These are phyloP conservation scores for Termitomyces sp. DNA, from an alignment of 768 basidiomycete genomes.

Conservation along the genomic window DNA sequence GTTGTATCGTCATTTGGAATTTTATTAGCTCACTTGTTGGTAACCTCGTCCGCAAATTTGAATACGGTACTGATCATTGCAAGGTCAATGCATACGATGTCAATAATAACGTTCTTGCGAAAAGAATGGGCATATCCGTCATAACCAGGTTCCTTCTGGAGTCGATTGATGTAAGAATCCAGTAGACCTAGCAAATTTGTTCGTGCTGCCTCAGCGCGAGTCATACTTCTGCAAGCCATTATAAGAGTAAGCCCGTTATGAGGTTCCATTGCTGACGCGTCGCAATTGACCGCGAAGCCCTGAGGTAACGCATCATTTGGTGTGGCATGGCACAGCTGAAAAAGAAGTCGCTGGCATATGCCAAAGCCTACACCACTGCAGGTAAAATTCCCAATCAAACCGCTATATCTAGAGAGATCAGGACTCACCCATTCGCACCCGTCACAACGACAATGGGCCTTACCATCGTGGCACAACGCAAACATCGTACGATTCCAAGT, in stretches of 20 bases:
- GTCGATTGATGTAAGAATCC: conserved; percentile 47
- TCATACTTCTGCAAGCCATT: conserved; percentile 72
- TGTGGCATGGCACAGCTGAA: conserved; percentile 52
- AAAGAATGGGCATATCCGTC: conserved; percentile 58
- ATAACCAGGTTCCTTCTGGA: conserved; percentile 33
- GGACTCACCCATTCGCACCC: conserved; percentile 62
- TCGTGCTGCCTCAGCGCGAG: conserved; percentile 62
- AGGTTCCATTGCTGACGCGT: background rate
- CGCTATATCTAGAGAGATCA: background rate
- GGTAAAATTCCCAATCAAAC: background rate
- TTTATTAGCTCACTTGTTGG: conserved; percentile 42
- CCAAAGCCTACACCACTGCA: conserved; percentile 80
- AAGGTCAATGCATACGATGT: conserved; percentile 65
- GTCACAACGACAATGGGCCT: conserved; percentile 62
- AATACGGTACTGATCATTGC: conserved; percentile 58
- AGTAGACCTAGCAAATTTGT: conserved; percentile 48
- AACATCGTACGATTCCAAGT: conserved; percentile 16
- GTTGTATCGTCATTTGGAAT: background rate
- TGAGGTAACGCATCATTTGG: conserved; percentile 53
- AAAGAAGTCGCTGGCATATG: conserved; percentile 74
- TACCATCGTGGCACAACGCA: conserved; percentile 23
- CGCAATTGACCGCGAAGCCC: conserved; percentile 25
- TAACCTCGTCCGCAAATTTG: conserved; percentile 54
- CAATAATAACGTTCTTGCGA: conserved; percentile 54
- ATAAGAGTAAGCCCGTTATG: conserved; percentile 68